phyloP scores from a whole-genome alignment of 176 grass and related monocot species.

The Oryza australiensis region DNA sequence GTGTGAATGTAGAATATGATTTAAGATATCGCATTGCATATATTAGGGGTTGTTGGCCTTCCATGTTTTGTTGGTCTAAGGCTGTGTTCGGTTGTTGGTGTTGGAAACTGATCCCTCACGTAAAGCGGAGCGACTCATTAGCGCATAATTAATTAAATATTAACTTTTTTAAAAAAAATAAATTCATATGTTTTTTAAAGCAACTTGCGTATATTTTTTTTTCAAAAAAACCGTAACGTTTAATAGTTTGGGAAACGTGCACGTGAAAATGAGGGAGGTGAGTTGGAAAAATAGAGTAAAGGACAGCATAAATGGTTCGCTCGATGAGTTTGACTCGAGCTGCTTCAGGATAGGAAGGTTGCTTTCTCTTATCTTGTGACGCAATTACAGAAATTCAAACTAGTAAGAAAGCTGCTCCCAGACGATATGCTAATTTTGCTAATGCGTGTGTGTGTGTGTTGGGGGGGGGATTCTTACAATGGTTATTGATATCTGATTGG shows the following conservation, averaged over 20 bases:
- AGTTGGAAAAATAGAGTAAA: too few relatives aligned
- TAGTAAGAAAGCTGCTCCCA: not conserved
- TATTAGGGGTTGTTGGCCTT: not conserved
- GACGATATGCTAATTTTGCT: not conserved
- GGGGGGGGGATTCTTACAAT: conserved; percentile 1
- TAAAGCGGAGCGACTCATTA: too few relatives aligned
- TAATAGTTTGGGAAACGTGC: too few relatives aligned
- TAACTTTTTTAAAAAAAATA: too few relatives aligned
- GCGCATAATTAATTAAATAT: too few relatives aligned
- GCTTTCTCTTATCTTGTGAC: not conserved
- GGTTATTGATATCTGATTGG: not conserved
- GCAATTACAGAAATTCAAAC: not conserved
- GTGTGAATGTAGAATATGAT: not conserved
- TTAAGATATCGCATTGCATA: not conserved
- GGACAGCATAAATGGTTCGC: too few relatives aligned
- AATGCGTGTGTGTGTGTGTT: not conserved
- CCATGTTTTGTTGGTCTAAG: not conserved
- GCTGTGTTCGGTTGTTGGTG: too few relatives aligned
- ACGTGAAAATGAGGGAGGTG: too few relatives aligned
- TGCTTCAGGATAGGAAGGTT: conserved; percentile 18
- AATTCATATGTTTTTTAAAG: too few relatives aligned
- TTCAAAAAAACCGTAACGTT: too few relatives aligned
- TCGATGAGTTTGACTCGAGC: not conserved
- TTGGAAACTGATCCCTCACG: too few relatives aligned
- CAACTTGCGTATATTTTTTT: too few relatives aligned